A percentile compares a stretch with the other conserved stretches of the same genome.
phyloP scores from a whole-genome alignment of 495 filamentous ascomycete species.

The Emericellopsis terricola region DNA sequence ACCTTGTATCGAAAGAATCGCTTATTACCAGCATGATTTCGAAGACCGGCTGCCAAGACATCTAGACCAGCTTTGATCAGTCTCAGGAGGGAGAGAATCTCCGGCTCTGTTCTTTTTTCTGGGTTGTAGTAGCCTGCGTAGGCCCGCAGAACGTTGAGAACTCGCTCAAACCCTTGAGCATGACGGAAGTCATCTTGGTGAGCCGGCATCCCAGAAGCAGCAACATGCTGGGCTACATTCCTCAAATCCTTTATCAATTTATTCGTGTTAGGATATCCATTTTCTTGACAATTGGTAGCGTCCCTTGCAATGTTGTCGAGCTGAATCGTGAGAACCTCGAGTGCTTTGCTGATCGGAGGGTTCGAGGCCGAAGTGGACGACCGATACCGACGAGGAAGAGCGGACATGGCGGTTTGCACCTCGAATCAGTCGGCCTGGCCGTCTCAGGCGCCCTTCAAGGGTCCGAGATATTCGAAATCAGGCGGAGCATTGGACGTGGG shows the following conservation, averaged over 20 bases:
- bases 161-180: constrained; percentile 57
- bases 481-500: constrained; percentile 2
- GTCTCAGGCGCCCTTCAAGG: constrained; percentile 2
- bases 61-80: constrained; percentile 52
- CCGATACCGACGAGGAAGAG: constrained; percentile 33
- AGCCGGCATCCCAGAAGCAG: constrained; percentile 17
- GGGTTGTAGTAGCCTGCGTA: constrained; percentile 58
- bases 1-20: constrained; percentile 65
- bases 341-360: constrained; percentile 35
- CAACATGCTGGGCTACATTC: constrained; percentile 27
- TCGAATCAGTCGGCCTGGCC: constrained; percentile 1
- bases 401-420: constrained; percentile 18
- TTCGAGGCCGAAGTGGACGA: constrained; percentile 43
- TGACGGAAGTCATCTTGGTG: constrained; percentile 71
- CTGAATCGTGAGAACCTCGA: constrained; percentile 24
- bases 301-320: constrained; percentile 31
- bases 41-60: constrained; percentile 57
- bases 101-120: constrained; percentile 34
- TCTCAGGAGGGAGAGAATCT: constrained; percentile 44
- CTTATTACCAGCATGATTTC: constrained; percentile 68
- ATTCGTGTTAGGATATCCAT: constrained; percentile 22
- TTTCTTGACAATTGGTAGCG: constrained; percentile 5
- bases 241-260: constrained; percentile 20
- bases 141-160: constrained; percentile 48
- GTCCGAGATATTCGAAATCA: neutral